Evolutionary conservation across 495 filamentous ascomycete species (phyloP).

Genomic region (Penicillium fimorum): DNA sequence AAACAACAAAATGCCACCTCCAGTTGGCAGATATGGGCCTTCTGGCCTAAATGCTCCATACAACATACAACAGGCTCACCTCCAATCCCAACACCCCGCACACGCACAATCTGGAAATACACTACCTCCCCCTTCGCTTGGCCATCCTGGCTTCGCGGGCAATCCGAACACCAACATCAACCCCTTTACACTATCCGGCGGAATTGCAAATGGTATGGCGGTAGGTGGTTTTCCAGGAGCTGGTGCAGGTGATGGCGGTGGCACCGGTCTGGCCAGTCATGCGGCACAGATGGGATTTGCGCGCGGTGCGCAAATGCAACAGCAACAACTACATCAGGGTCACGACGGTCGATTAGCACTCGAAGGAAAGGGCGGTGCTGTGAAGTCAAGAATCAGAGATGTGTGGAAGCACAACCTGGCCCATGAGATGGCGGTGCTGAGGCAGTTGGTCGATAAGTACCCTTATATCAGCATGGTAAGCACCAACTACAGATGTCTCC

Average conservation of each 20-base stretch:
- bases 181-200: slow-evolving; percentile 60
- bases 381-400: slow-evolving; percentile 80
- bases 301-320: slow-evolving; percentile 69
- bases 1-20: slow-evolving; percentile 32
- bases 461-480: slow-evolving; percentile 96
- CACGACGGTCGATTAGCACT: slow-evolving; percentile 49
- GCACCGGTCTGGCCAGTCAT: slow-evolving; percentile 84
- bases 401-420: slow-evolving; percentile 90
- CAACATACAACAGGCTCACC: slow-evolving; percentile 49
- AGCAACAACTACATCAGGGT: slow-evolving; percentile 57
- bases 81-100: slow-evolving; percentile 50
- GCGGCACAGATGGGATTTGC: slow-evolving; percentile 84
- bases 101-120: slow-evolving; percentile 54
- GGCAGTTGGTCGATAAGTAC: slow-evolving; percentile 81
- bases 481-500: neutral
- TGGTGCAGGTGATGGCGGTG: slow-evolving; percentile 60
- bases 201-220: slow-evolving; percentile 51
- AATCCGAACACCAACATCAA: slow-evolving; percentile 67
- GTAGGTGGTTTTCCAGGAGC: slow-evolving; percentile 56
- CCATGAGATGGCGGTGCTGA: slow-evolving; percentile 80
- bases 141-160: slow-evolving; percentile 58
- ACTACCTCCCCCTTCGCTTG: slow-evolving; percentile 59
- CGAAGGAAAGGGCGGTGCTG: slow-evolving; percentile 44
- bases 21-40: slow-evolving; percentile 54
- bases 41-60: slow-evolving; percentile 53